Evolutionary conservation across 495 filamentous ascomycete genomes (phyloP), one percentile per base, ranked within the genome.

Genomic region (Hyaloscypha finlandica): DNA sequence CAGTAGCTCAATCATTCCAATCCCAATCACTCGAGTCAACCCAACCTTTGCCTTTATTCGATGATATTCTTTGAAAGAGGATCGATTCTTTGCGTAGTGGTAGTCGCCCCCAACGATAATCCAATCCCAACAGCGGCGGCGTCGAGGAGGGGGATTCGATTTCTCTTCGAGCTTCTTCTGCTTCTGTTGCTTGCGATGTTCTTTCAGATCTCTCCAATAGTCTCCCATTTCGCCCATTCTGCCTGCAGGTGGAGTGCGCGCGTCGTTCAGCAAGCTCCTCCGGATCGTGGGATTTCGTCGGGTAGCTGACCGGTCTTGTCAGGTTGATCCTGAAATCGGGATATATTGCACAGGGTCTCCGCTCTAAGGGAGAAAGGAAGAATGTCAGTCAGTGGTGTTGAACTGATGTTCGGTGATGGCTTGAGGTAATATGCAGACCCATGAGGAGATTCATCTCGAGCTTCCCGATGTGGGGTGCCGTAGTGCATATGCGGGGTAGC

Each of bases 181-280:
- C 20, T 56, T 56, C 53, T 56, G 22, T 56, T 56, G 8, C 20
- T 56, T 56, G 9, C 53, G 20, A 32, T 56, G 53, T 11, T 25
- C 53, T 14, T 56, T 56, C 53, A 56, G 1, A 29, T 56, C 53
- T 29, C 30, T 25, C 1, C 4, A 56, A 4, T 56, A 4, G 9
- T 56, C 53, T 25, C 53, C 53, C 1, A 56, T 56, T n/a, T 56
- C 53, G 30, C 53, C 30, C 53, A 56, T 56, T 56, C 42, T 48
- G 16, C 16, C 16, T 6, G 11, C 42, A 48, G 42, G 16, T 19
- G 8, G 16, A 8, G 35, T 12, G 6, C 3, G 35, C 1, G 35
- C 35, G 35, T 37, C 12, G 8, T 37, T 37, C 8, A 12, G 35
- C 12, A 37, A 6, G 35, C 12, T 8, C 12, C 35, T 37, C 12